Evolutionary conservation across 2,329 filamentous ascomycete genomes (phyloP).

Genomic region (Leptographium flavum): DNA sequence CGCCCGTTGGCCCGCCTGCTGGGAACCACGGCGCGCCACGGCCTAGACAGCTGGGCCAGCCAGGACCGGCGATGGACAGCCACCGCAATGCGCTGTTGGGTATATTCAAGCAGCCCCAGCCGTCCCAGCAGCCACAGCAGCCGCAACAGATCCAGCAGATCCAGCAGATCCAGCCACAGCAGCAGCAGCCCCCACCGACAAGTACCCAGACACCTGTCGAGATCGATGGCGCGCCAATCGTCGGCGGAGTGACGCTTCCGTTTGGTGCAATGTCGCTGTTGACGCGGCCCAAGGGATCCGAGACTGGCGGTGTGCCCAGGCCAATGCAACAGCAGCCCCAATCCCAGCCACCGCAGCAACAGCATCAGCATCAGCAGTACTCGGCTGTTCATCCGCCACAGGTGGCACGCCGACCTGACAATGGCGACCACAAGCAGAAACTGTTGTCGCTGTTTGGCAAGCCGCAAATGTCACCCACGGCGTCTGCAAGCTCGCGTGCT

Average conservation of each 20-base stretch:
- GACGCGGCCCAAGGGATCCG: conserved; percentile 18
- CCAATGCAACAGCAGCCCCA: not conserved
- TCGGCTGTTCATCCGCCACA: not conserved
- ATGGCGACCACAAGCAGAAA: conserved; percentile 27
- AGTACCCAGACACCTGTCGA: conserved; percentile 9
- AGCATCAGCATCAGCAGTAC: not conserved
- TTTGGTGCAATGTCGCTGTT: conserved; percentile 25
- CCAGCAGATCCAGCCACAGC: not conserved
- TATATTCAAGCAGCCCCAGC: conserved; percentile 30
- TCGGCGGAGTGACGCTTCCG: conserved; percentile 21
- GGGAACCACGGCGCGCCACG: too few relatives aligned
- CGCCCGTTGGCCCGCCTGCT: too few relatives aligned
- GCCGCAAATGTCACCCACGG: conserved; percentile 15
- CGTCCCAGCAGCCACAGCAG: conserved; percentile 6
- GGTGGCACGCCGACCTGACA: conserved; percentile 14
- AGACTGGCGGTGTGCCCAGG: not conserved
- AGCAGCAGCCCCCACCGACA: conserved; percentile 10
- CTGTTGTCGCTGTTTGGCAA: conserved; percentile 51
- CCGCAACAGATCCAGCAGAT: not conserved
- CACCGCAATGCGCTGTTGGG: conserved; percentile 10
- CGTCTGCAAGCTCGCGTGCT: conserved; percentile 5
- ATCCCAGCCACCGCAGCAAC: not conserved
- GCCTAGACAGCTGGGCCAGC: not conserved
- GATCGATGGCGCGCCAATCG: conserved; percentile 14
- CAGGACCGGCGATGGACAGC: conserved; percentile 4